A percentile compares a stretch with the other conserved stretches of the same genome.
phyloP scores from a whole-genome alignment of 352 stramenopile genomes.

The Phytophthora uliginosa region DNA sequence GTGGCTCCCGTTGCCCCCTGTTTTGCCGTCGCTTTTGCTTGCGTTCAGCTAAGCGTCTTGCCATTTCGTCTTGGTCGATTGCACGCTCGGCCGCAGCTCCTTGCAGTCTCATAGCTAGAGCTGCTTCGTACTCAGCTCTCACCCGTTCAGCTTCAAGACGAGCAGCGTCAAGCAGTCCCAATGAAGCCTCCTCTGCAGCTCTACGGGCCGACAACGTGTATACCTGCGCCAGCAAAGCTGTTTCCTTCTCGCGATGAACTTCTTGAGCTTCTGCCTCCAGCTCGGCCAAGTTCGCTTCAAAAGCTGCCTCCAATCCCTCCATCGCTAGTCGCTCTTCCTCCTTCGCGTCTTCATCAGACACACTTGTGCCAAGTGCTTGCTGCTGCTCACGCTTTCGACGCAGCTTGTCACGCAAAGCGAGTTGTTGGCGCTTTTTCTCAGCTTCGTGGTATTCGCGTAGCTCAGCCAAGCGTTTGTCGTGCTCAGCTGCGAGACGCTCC shows the following conservation, averaged over 20 bases:
- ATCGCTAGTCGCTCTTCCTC: constrained; percentile 21
- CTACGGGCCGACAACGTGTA: constrained; percentile 26
- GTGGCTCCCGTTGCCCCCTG: constrained; percentile 3
- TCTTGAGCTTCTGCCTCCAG: constrained; percentile 21
- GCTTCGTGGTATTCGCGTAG: constrained; percentile 23
- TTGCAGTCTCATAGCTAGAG: constrained; percentile 22
- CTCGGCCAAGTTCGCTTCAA: constrained; percentile 22
- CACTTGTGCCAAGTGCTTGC: background rate
- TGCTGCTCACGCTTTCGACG: constrained; percentile 32
- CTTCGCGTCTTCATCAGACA: constrained; percentile 12
- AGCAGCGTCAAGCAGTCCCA: constrained; percentile 26
- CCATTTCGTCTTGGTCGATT: constrained; percentile 27
- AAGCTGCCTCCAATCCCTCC: constrained; percentile 24
- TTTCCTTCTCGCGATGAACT: constrained; percentile 26
- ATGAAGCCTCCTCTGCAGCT: constrained; percentile 25
- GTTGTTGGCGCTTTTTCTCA: constrained; percentile 40
- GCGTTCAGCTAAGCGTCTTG: constrained; percentile 26
- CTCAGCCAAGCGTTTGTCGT: constrained; percentile 29
- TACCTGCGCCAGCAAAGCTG: constrained; percentile 20
- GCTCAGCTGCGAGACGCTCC: constrained; percentile 32
- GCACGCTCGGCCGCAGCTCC: background rate
- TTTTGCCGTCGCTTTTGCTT: constrained; percentile 20
- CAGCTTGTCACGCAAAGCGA: constrained; percentile 38
- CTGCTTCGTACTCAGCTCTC: constrained; percentile 31
- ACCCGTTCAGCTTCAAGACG: constrained; percentile 41